Conservation (phyloP, 164 flowering plant genomes). For the Piper betle region DNA sequence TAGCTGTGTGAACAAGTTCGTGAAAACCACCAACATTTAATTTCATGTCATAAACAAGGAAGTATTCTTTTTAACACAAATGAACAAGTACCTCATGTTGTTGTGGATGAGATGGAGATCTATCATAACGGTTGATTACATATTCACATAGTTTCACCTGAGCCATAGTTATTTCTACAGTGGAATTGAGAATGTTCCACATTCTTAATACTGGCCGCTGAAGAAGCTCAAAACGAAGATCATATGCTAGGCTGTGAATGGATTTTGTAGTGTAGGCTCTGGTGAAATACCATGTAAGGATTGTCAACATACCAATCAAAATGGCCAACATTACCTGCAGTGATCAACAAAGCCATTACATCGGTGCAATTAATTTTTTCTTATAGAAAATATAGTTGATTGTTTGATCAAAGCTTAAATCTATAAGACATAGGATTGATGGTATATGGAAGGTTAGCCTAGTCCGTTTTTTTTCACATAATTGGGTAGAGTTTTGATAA, state of each 20-base stretch:
- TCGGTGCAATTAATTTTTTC: too few species aligned
- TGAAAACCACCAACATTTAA: neutral
- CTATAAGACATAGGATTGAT: too few species aligned
- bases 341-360: too few species aligned
- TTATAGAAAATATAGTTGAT: too few species aligned
- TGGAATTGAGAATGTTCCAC: conserved; percentile 93
- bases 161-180: conserved; percentile 74
- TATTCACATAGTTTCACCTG: conserved; percentile 91
- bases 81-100: conserved; percentile 58
- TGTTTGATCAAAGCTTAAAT: too few species aligned
- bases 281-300: conserved; percentile 95
- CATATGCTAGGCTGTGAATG: conserved; percentile 70
- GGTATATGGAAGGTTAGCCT: too few species aligned
- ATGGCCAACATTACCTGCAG: conserved; percentile 59
- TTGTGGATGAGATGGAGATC: conserved; percentile 42
- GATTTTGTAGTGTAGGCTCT: conserved; percentile 76
- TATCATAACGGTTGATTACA: conserved; percentile 48
- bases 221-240: conserved; percentile 80
- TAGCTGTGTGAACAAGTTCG: conserved; percentile 35
- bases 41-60: neutral
- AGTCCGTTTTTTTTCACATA: too few species aligned
- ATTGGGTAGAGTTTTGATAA: too few species aligned
- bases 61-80: neutral
- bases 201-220: conserved; percentile 82
- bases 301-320: conserved; percentile 79